Base-by-base conservation (phyloP, 176 grass and related monocot species). In the Olyra latifolia region DNA sequence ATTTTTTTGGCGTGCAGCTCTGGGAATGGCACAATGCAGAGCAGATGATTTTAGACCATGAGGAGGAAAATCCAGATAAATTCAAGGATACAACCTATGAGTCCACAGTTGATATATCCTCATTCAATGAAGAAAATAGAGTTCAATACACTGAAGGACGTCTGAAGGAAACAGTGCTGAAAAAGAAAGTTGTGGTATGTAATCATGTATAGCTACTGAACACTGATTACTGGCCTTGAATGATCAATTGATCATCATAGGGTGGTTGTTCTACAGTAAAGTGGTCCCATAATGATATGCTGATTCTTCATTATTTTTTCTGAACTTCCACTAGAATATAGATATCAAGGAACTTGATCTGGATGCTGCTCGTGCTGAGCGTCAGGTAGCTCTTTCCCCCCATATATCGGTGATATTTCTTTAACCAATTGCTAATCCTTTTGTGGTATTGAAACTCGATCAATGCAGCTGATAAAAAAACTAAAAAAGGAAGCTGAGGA, bases 11-110 rank as follows among this genome's bases (percentile, higher is more conserved):
- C 35, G 24, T 82, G 78, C 89, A 98, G 88, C 91, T 95, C 44
- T 98, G 95, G 92, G 86, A 89, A 61, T 87, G 93, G 82, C 95
- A 98, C 74, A 95, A 98, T 76, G 92, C 90, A 81, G 90, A 98
- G 45, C 95, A 98, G 71, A 95, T 95, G 95, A 98, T 98, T 83
- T 81, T 95, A 80, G 95, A 95, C 75, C 82, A 98, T 9, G 95
- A 98, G 82, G 92, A 98, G 38, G 88, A 95, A 84, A 95, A 98
- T 89, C 92, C 90, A 66, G 92, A 98, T 59, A 91, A 95, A 77
- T 95, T 85, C 77, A 91, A 81, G 81, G 88, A 91, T 83, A 89
- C 67, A 46, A 85, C 84, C 39, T 98, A 94, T 61, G 95, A 98
- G 66, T 88, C 90, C 55, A 91, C 81, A 50, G 74, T 95, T 64